phyloP scores from a whole-genome alignment of 371 early-diverging fungal species.

The Zopfochytrium polystomum region DNA sequence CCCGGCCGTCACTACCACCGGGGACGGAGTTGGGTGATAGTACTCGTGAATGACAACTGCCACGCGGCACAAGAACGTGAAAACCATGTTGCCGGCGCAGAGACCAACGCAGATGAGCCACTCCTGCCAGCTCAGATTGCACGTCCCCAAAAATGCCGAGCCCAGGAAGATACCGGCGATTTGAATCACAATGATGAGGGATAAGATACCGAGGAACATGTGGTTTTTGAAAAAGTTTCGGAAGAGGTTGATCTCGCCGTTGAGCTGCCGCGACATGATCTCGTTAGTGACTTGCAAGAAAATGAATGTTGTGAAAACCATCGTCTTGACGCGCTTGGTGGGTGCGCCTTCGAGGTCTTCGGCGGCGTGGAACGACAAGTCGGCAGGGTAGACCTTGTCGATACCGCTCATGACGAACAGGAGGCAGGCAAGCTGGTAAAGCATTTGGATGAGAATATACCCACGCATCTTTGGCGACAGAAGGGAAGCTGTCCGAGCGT shows the following conservation, averaged over 20 bases:
- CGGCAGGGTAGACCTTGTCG: slow-evolving; percentile 23
- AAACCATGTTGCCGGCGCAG: slow-evolving; percentile 80
- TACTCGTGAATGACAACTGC: slow-evolving; percentile 21
- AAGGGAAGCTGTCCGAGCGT: slow-evolving; percentile 48
- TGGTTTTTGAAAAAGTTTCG: slow-evolving; percentile 71
- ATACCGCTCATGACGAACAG: slow-evolving; percentile 38
- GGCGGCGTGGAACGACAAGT: slow-evolving; percentile 1
- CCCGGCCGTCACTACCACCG: neutral
- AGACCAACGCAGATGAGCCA: slow-evolving; percentile 78
- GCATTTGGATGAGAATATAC: slow-evolving; percentile 84
- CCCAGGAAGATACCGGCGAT: slow-evolving; percentile 79
- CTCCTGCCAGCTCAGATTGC: slow-evolving; percentile 59
- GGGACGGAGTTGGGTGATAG: neutral
- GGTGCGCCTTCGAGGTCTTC: slow-evolving; percentile 19
- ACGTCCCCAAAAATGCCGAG: slow-evolving; percentile 78
- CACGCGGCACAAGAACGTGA: slow-evolving; percentile 67
- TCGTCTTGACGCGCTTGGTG: slow-evolving; percentile 59
- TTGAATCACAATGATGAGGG: slow-evolving; percentile 70
- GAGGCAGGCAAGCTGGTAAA: slow-evolving; percentile 65
- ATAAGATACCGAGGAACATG: slow-evolving; percentile 71
- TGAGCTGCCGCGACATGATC: slow-evolving; percentile 44
- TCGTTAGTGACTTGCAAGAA: slow-evolving; percentile 82
- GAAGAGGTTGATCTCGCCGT: slow-evolving; percentile 78
- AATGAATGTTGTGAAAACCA: slow-evolving; percentile 93
- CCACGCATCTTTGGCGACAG: slow-evolving; percentile 85